Evolutionary conservation across 148 eudicot genomes (phyloP).

Genomic region (Silene latifolia): DNA sequence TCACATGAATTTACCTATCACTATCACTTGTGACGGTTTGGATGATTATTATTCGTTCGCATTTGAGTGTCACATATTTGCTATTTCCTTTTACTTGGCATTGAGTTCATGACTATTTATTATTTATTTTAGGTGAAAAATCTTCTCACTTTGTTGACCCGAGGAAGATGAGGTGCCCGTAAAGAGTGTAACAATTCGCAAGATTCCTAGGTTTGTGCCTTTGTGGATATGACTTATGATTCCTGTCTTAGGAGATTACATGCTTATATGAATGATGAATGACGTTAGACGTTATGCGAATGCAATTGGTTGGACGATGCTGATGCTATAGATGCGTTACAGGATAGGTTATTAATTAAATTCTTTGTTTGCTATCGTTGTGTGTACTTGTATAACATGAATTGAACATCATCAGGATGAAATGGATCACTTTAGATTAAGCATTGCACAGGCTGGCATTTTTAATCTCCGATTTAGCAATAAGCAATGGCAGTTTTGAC

Average conservation of each 20-base stretch:
- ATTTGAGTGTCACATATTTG: too few species aligned
- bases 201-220: conserved; percentile 68
- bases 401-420: background rate
- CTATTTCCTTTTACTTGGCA: background rate
- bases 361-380: background rate
- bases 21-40: background rate
- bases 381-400: background rate
- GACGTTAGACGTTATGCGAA: too few species aligned
- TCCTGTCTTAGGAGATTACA: background rate
- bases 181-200: conserved; percentile 91
- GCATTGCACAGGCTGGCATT: background rate
- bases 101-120: background rate
- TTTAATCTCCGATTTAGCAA: background rate
- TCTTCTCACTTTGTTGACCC: conserved; percentile 80
- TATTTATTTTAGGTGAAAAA: conserved; percentile 61
- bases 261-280: background rate
- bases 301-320: background rate
- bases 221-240: background rate
- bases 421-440: background rate
- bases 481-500: background rate
- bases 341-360: too few species aligned
- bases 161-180: conserved; percentile 78
- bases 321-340: background rate
- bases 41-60: background rate
- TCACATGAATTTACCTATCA: background rate